Conservation (phyloP, 2,329 filamentous ascomycete species). For the Sporothrix luriei region DNA sequence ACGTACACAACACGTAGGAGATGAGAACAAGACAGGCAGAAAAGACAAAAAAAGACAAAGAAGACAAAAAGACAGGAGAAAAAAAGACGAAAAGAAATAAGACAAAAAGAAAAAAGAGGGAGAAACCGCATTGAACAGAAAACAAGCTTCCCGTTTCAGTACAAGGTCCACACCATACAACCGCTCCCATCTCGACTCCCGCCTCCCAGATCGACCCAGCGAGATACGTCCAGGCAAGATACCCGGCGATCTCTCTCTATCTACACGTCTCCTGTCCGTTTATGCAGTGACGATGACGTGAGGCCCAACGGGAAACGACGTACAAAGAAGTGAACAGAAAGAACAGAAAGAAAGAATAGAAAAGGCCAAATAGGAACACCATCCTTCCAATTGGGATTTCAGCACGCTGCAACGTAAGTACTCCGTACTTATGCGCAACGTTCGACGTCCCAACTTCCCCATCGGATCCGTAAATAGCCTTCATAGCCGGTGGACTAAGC, state of each 20-base stretch:
- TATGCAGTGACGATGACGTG: conserved; percentile 9
- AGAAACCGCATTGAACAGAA: neutral
- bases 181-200: neutral
- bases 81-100: neutral
- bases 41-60: neutral
- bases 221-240: neutral
- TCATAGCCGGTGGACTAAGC: conserved; percentile 25
- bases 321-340: neutral
- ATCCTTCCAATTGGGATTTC: neutral
- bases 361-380: neutral
- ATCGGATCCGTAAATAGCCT: conserved; percentile 38
- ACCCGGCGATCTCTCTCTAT: conserved; percentile 1
- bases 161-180: neutral
- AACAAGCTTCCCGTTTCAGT: neutral
- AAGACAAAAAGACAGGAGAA: no score
- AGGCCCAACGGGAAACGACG: neutral
- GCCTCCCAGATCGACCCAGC: neutral
- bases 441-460: conserved; percentile 38
- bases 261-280: neutral
- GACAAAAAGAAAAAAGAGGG: neutral
- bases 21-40: neutral
- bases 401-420: neutral
- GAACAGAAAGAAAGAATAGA: neutral
- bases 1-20: neutral
- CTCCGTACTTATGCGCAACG: neutral